These are phyloP conservation scores for Boletus huronensis DNA, from an alignment of 768 basidiomycete species.

Conservation along the genomic window DNA sequence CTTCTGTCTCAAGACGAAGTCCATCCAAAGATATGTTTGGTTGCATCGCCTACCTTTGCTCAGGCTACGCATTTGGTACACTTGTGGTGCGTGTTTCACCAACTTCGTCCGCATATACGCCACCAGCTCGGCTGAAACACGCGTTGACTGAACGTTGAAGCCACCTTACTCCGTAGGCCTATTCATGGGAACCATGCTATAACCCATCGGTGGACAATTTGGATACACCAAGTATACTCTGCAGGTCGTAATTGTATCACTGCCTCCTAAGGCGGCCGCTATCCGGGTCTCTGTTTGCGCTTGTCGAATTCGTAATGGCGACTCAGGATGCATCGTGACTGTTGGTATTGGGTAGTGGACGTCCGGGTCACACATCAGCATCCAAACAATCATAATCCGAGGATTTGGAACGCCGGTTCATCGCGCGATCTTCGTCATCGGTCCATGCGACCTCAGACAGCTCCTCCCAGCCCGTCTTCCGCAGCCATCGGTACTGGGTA, in stretches of 20 bases:
- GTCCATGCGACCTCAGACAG: not conserved
- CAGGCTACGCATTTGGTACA: not conserved
- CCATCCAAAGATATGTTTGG: not conserved
- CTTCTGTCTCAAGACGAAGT: not conserved
- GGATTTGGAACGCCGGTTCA: not conserved
- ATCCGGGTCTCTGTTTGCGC: not conserved
- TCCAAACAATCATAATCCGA: not conserved
- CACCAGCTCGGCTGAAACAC: not conserved
- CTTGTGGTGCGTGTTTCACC: not conserved
- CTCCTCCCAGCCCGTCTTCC: not conserved
- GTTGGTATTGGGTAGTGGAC: not conserved
- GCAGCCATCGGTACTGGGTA: not conserved
- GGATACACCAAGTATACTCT: not conserved
- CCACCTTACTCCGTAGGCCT: not conserved
- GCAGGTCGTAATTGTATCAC: not conserved
- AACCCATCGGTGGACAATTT: not conserved
- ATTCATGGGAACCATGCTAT: not conserved
- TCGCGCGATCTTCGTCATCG: not conserved
- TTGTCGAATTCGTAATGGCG: not conserved
- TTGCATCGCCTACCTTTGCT: not conserved
- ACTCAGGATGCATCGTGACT: not conserved
- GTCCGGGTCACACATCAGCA: not conserved
- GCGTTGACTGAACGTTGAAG: not conserved
- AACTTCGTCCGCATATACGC: not conserved
- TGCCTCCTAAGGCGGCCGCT: not conserved